Base-by-base conservation (phyloP, 345 rosid species). In the Psidium friedrichsthalianum region DNA sequence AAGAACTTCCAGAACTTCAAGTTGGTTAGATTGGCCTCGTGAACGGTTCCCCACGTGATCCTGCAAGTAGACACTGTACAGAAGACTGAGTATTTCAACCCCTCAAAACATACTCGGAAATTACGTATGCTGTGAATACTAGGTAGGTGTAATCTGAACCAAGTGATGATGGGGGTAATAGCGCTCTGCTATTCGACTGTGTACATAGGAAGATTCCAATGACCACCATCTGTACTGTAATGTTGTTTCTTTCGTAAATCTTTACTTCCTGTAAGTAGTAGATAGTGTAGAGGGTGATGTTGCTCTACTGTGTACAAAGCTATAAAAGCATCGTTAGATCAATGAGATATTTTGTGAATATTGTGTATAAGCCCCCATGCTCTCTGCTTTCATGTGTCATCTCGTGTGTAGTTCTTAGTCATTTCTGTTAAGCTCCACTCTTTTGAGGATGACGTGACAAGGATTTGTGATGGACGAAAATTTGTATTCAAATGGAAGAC, bases 1-100 rank as follows among this genome's bases (percentile, higher is more conserved):
- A 87, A 90, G 85, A 88, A 87, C 12, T 88, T 91, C 86, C 92
- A 88, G 59, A 90, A 85, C 86, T 91, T 92, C 87, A 88, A 91
- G 85, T 85, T 86, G 52, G 76, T 91, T 88, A 90, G 90, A 89
- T 93, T 91, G 59, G 85, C 84, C 90, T 88, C 94, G 3, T 91
- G 22, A 84, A 14, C 47, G 5, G 57, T 42, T 57, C 36, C 27
- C 29, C 74, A 49, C 21, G 74, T 4, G 8, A 51, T 24, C 74
- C 80, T 20, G 42, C 20, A 47, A 40, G 52, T 56, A 61, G 78
- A 59, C 40, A 51, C 59, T 44, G 85, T 59, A n/a, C 25, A 59
- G 78, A 58, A 57, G 74, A 49, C 61, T 13, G 21, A 57, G 61
- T 21, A 44, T 27, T 51, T 56, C 80, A 51, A 15, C 80, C 64